Conservation (phyloP, 345 rosid species). For the Nephelium lappaceum region DNA sequence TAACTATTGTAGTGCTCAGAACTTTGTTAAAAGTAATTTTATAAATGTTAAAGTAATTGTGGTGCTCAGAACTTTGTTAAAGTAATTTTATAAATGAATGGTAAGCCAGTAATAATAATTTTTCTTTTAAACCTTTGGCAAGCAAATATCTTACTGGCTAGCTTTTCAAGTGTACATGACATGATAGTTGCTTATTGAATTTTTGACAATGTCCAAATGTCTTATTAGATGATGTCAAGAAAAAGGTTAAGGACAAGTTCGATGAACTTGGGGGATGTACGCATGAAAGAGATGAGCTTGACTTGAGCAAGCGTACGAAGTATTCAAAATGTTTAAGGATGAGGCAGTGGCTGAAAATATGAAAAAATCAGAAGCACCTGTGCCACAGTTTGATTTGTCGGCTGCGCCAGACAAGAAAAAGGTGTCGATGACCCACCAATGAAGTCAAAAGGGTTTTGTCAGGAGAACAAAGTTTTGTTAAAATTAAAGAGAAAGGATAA, state of each 20-base stretch:
- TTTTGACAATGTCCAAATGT: slow-evolving; percentile 3
- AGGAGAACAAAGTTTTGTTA: too few relatives aligned
- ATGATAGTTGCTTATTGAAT: slow-evolving; percentile 5
- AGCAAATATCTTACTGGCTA: not conserved
- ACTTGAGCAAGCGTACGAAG: slow-evolving; percentile 80
- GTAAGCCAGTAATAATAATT: not conserved
- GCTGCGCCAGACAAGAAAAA: slow-evolving; percentile 51
- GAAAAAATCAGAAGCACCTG: slow-evolving; percentile 62
- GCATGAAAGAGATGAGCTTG: slow-evolving; percentile 82
- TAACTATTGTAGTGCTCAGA: not conserved
- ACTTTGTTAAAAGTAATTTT: too few relatives aligned
- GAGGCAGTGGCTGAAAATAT: slow-evolving; percentile 75
- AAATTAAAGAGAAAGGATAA: too few relatives aligned
- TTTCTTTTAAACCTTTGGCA: not conserved
- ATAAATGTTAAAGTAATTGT: too few relatives aligned
- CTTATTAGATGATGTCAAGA: slow-evolving; percentile 73
- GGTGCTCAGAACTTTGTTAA: not conserved
- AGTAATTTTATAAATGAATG: not conserved
- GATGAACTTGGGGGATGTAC: slow-evolving; percentile 80
- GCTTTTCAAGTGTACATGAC: not conserved
- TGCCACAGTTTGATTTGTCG: slow-evolving; percentile 57
- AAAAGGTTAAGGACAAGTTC: slow-evolving; percentile 73
- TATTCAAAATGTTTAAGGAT: slow-evolving; percentile 85
- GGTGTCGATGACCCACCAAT: slow-evolving; percentile 77
- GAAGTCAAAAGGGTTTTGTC: slow-evolving; percentile 21